phyloP scores from a whole-genome alignment of 257 asterid species.

The Solanum bulbocastanum region DNA sequence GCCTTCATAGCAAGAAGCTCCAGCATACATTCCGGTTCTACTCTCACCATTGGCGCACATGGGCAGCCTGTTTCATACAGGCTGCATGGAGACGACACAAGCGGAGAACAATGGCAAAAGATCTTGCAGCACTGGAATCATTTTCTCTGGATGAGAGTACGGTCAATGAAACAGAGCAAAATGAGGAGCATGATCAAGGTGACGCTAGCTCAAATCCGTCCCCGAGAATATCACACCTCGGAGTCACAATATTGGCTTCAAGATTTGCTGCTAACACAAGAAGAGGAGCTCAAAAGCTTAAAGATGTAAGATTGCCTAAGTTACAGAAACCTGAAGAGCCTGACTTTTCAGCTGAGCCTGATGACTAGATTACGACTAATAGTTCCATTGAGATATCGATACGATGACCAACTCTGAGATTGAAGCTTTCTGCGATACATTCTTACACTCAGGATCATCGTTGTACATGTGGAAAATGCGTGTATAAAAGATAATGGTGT shows the following conservation, averaged over 20 bases:
- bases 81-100: constrained; percentile 83
- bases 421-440: neutral
- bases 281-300: constrained; percentile 78
- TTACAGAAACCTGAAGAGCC: constrained; percentile 86
- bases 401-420: neutral
- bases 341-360: constrained; percentile 66
- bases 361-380: constrained; percentile 33
- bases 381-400: neutral
- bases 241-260: constrained; percentile 73
- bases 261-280: constrained; percentile 85
- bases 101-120: constrained; percentile 51
- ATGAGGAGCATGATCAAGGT: constrained; percentile 17
- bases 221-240: constrained; percentile 36
- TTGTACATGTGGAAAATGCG: neutral
- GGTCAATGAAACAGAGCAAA: constrained; percentile 20
- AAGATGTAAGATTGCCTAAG: constrained; percentile 54
- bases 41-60: constrained; percentile 92
- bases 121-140: constrained; percentile 61
- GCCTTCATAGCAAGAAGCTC: constrained; percentile 90
- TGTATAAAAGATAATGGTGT: neutral
- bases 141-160: constrained; percentile 27
- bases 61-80: constrained; percentile 92
- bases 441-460: neutral
- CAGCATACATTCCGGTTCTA: constrained; percentile 91
- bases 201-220: constrained; percentile 17